phyloP scores from a whole-genome alignment of 768 basidiomycete species.

The Trametes villosa region DNA sequence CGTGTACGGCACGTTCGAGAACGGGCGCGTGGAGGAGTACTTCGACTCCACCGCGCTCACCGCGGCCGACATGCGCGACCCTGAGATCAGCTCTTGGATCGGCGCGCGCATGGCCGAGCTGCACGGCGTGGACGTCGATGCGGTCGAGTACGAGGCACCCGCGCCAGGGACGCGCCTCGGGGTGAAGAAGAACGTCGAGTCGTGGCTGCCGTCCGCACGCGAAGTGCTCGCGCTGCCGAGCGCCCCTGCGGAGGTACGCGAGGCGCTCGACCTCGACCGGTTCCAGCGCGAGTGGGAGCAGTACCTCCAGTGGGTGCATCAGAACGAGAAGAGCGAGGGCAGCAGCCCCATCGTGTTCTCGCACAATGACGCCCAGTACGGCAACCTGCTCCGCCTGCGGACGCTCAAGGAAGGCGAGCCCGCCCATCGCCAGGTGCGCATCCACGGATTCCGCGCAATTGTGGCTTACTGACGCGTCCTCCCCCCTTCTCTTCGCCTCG shows the following conservation, averaged over 20 bases:
- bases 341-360: constrained; percentile 74
- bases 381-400: constrained; percentile 82
- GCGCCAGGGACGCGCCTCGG: constrained; percentile 57
- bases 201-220: constrained; percentile 74
- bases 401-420: constrained; percentile 57
- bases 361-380: constrained; percentile 97
- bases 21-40: constrained; percentile 95
- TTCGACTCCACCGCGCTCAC: constrained; percentile 87
- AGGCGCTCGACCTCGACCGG: constrained; percentile 62
- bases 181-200: constrained; percentile 65
- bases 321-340: constrained; percentile 58
- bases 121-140: constrained; percentile 85
- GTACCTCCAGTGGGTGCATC: constrained; percentile 73
- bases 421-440: constrained; percentile 73
- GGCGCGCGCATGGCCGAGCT: constrained; percentile 96
- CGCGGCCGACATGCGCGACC: constrained; percentile 76
- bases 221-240: constrained; percentile 71
- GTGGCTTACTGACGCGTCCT: neutral
- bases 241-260: constrained; percentile 49
- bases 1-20: constrained; percentile 93
- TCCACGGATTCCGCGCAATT: neutral
- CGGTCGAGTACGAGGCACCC: constrained; percentile 54
- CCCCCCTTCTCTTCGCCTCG: neutral
- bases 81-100: constrained; percentile 79
- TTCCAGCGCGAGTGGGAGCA: constrained; percentile 68